Conservation (phyloP, 768 basidiomycete genomes). For the Trametes meyenii region DNA sequence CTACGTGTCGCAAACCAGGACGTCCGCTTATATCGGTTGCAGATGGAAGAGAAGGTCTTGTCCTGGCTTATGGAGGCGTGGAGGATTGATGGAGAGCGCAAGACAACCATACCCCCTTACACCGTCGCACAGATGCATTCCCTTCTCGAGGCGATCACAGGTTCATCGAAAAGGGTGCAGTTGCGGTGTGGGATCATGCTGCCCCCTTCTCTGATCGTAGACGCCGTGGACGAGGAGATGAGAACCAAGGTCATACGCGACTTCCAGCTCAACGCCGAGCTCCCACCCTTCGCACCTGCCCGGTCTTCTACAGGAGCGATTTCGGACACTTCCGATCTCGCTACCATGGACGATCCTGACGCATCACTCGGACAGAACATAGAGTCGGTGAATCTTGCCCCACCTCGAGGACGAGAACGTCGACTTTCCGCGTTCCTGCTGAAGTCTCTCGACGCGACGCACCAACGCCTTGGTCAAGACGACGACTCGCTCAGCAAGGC, state of each 20-base stretch:
- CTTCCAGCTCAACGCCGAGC: constrained; percentile 65
- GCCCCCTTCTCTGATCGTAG: constrained; percentile 70
- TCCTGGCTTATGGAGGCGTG: constrained; percentile 81
- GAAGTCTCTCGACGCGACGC: constrained; percentile 59
- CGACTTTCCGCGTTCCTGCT: constrained; percentile 63
- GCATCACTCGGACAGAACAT: neutral
- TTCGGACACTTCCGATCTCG: neutral
- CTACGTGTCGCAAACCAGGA: constrained; percentile 78
- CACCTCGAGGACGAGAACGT: constrained; percentile 60
- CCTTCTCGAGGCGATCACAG: constrained; percentile 68
- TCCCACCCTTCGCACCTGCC: constrained; percentile 46
- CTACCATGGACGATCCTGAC: neutral
- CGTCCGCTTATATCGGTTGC: constrained; percentile 79
- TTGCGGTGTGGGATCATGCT: constrained; percentile 55
- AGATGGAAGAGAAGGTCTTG: constrained; percentile 84
- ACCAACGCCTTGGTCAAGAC: constrained; percentile 48
- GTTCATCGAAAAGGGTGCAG: constrained; percentile 48
- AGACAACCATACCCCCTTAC: constrained; percentile 51
- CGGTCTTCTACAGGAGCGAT: neutral
- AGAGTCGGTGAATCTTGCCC: constrained; percentile 37
- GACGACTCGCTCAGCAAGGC: constrained; percentile 40
- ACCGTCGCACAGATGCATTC: constrained; percentile 61
- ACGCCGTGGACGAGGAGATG: constrained; percentile 60
- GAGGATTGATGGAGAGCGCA: constrained; percentile 43
- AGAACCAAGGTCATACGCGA: constrained; percentile 64